A percentile compares a stretch with the other conserved stretches of the same genome.
Evolutionary conservation across 2,329 filamentous ascomycete genomes (phyloP).

Genomic region (Aureobasidium mangrovei): DNA sequence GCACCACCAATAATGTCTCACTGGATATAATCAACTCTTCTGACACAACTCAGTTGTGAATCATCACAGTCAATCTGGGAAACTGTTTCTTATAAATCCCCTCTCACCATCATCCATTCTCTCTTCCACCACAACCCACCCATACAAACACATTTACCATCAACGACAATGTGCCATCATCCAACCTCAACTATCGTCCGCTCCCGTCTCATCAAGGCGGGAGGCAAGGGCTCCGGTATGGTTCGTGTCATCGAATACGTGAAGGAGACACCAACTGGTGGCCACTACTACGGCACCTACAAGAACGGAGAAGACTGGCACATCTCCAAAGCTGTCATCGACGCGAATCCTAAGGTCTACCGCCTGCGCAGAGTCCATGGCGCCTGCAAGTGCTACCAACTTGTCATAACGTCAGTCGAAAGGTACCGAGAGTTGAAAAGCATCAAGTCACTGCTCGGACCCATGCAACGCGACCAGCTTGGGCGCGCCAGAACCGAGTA

Average conservation of each 20-base stretch:
- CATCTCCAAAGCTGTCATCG: neutral
- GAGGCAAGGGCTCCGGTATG: neutral
- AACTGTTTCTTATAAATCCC: neutral
- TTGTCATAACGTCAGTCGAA: neutral
- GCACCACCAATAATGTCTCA: too few relatives aligned
- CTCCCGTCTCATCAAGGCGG: neutral
- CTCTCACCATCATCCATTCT: neutral
- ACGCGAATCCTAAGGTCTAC: neutral
- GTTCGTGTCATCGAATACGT: neutral
- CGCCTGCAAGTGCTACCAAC: neutral
- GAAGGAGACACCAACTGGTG: neutral
- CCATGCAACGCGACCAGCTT: neutral
- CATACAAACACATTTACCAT: too few relatives aligned
- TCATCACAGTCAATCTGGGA: too few relatives aligned
- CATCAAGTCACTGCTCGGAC: neutral
- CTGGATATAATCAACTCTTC: too few relatives aligned
- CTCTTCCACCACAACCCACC: neutral
- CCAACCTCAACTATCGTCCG: neutral
- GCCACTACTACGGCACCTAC: neutral
- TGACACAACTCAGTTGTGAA: too few relatives aligned
- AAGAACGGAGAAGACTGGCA: neutral
- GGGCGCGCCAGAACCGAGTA: neutral
- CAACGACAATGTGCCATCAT: slow-evolving; percentile 3
- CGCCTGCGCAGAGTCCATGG: neutral
- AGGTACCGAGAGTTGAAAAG: neutral